Percentiles rank a stretch among this genome's conserved stretches.
Conservation (phyloP, 164 flowering plant species). For the Sedum album region DNA sequence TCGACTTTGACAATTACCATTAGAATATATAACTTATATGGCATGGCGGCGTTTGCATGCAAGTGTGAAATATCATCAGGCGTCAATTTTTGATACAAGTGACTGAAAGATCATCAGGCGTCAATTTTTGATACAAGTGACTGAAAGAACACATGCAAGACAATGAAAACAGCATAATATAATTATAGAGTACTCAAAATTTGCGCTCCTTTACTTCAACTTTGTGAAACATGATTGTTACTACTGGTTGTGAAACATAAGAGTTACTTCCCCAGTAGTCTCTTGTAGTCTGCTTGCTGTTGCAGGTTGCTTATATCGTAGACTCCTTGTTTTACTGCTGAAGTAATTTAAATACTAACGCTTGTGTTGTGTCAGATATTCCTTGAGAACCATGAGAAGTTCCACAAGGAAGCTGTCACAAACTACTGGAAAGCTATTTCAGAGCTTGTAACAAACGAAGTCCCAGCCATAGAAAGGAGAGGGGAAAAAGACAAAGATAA, state of each 20-base stretch:
- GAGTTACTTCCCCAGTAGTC: no score
- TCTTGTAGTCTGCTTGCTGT: no score
- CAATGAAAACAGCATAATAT: no score
- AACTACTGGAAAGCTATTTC: slow-evolving; percentile 63
- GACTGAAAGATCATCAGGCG: no score
- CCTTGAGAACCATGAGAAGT: slow-evolving; percentile 44
- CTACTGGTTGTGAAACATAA: not conserved
- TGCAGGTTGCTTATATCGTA: not conserved
- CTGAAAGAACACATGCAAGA: no score
- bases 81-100: no score
- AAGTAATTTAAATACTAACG: not conserved
- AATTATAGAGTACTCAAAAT: no score
- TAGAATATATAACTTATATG: no score
- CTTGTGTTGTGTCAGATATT: slow-evolving; percentile 26
- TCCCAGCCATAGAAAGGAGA: slow-evolving; percentile 36
- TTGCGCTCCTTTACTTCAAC: not conserved
- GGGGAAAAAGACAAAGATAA: slow-evolving; percentile 64
- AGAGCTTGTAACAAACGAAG: slow-evolving; percentile 57
- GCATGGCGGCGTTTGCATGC: no score
- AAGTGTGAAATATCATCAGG: no score
- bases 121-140: no score
- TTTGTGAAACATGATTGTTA: not conserved
- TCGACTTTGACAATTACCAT: no score
- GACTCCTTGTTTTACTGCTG: not conserved
- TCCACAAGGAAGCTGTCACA: slow-evolving; percentile 51